These are phyloP conservation scores for Cercospora citrullina DNA, from an alignment of 2,329 filamentous ascomycete genomes.

Conservation along the genomic window DNA sequence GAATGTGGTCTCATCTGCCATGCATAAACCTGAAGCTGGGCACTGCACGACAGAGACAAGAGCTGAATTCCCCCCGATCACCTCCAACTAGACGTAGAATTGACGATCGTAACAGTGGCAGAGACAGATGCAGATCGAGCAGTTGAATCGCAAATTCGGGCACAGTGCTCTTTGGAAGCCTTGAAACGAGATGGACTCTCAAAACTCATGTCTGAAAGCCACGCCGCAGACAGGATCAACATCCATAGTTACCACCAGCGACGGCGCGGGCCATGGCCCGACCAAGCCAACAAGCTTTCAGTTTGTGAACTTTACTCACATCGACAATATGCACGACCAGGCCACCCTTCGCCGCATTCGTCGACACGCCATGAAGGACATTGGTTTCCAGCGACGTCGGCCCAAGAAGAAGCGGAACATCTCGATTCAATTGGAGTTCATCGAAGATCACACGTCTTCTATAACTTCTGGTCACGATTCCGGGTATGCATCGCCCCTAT, in stretches of 20 bases:
- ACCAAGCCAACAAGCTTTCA: constrained; percentile 14
- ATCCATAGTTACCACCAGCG: background rate
- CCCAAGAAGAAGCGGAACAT: constrained; percentile 17
- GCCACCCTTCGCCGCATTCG: constrained; percentile 11
- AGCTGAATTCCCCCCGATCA: background rate
- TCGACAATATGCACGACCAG: constrained; percentile 7
- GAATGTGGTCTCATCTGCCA: background rate
- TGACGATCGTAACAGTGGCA: background rate
- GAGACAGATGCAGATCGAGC: background rate
- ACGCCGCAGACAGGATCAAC: background rate
- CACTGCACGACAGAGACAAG: background rate
- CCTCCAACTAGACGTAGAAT: background rate
- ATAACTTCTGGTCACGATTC: background rate
- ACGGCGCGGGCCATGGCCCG: background rate
- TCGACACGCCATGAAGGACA: constrained; percentile 20
- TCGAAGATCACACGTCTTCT: background rate
- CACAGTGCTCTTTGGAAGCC: background rate
- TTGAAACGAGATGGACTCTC: background rate
- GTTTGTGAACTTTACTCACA: constrained; percentile 12
- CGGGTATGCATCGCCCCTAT: background rate
- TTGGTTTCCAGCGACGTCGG: constrained; percentile 13
- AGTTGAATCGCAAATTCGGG: background rate
- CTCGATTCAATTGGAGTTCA: background rate
- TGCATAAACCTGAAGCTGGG: background rate
- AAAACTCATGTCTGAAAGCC: background rate